Evolutionary conservation across 2,329 filamentous ascomycete species (phyloP).

Genomic region (Lachnellula cervina): DNA sequence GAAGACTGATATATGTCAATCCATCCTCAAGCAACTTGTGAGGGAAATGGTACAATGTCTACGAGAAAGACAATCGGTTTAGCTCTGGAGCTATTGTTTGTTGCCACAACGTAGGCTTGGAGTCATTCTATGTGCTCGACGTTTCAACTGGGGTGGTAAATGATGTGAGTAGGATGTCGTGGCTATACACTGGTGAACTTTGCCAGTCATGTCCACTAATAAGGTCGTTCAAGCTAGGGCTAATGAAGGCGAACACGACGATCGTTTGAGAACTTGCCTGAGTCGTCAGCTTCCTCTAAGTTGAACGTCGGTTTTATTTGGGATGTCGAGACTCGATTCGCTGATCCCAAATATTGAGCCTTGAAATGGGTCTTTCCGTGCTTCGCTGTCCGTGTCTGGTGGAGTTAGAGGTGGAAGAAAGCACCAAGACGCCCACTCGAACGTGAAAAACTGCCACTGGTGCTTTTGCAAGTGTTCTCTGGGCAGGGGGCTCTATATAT

Average conservation of each 20-base stretch:
- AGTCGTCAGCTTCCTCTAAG: background rate
- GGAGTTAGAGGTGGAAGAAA: background rate
- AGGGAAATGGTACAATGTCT: constrained; percentile 32
- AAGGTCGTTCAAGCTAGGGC: background rate
- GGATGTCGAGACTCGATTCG: background rate
- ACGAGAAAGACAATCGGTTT: constrained; percentile 43
- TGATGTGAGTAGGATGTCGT: background rate
- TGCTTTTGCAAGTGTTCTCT: background rate
- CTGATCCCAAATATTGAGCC: background rate
- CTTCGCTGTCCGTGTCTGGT: background rate
- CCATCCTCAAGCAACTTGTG: background rate
- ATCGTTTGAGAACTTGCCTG: background rate
- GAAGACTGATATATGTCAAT: constrained; percentile 34
- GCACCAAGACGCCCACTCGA: background rate
- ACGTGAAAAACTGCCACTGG: background rate
- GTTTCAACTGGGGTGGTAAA: constrained; percentile 32
- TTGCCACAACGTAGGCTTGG: constrained; percentile 40
- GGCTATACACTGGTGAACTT: constrained; percentile 28
- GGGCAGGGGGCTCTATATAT: too few species aligned
- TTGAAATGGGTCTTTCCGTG: background rate
- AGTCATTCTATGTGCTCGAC: constrained; percentile 36
- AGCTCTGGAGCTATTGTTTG: constrained; percentile 36
- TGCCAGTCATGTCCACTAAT: constrained; percentile 21
- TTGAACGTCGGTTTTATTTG: background rate
- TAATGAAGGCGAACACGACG: background rate